phyloP scores from a whole-genome alignment of 1,284 basidiomycete genomes.

The Pseudozyma thailandica region DNA sequence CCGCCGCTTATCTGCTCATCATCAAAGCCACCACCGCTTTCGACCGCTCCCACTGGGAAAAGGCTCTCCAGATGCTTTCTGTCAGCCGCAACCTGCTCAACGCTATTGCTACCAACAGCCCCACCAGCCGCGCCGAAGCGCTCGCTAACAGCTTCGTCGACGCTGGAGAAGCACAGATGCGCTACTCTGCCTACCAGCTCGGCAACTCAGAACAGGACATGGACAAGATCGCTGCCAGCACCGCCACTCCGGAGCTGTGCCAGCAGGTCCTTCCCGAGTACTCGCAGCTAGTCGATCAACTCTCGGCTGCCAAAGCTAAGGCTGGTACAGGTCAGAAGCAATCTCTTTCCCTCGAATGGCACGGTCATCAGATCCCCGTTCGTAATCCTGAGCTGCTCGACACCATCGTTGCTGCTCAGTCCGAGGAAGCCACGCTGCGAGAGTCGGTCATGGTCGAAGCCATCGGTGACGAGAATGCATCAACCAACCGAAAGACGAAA shows the following conservation, averaged over 20 bases:
- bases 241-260: conserved; percentile 72
- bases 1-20: conserved; percentile 75
- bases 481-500: conserved; percentile 21
- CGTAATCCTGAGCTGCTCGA: conserved; percentile 91
- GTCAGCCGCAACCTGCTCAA: conserved; percentile 82
- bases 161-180: conserved; percentile 87
- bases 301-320: conserved; percentile 69
- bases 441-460: conserved; percentile 64
- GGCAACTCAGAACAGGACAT: conserved; percentile 77
- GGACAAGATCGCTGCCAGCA: conserved; percentile 79
- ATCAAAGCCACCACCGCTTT: conserved; percentile 71
- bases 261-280: conserved; percentile 76
- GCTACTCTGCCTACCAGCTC: conserved; percentile 90
- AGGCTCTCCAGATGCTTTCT: conserved; percentile 79
- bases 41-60: conserved; percentile 75
- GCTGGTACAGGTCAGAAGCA: conserved; percentile 62
- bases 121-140: conserved; percentile 88
- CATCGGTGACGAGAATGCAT: conserved; percentile 13
- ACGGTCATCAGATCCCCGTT: conserved; percentile 83
- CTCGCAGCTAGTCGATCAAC: conserved; percentile 73
- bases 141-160: conserved; percentile 86
- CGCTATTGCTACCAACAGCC: conserved; percentile 76
- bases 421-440: conserved; percentile 73
- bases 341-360: conserved; percentile 79
- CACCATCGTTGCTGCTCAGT: conserved; percentile 83